phyloP scores from a whole-genome alignment of 2,329 filamentous ascomycete species.

The Metarhizium humberi region DNA sequence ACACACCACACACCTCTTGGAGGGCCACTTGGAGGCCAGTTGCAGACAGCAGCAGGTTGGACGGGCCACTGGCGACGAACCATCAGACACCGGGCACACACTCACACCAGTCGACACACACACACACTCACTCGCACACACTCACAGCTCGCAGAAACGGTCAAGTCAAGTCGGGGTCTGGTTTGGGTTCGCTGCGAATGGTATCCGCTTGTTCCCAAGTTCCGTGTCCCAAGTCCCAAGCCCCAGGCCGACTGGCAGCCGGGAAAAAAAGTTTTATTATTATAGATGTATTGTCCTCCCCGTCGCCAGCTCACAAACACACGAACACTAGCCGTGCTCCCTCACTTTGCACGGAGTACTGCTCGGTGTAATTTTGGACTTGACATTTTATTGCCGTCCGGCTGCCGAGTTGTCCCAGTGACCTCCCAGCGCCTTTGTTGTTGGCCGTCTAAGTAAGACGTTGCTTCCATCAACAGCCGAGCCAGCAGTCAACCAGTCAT shows the following conservation, averaged over 20 bases:
- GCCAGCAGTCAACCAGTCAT: not conserved
- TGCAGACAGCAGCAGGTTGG: not conserved
- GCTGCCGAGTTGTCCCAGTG: too few relatives aligned
- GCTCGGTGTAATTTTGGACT: too few relatives aligned
- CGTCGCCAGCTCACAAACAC: not conserved
- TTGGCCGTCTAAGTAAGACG: too few relatives aligned
- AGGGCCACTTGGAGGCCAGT: not conserved
- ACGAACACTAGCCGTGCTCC: too few relatives aligned
- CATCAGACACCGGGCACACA: not conserved
- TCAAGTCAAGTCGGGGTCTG: not conserved
- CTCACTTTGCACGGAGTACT: too few relatives aligned
- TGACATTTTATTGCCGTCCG: too few relatives aligned
- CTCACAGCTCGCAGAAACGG: not conserved
- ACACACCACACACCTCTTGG: not conserved
- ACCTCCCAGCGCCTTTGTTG: too few relatives aligned
- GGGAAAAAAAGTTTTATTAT: not conserved
- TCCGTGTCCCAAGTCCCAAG: constrained; percentile 4
- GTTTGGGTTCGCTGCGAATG: constrained; percentile 3
- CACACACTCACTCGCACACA: not conserved
- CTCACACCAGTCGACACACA: not conserved
- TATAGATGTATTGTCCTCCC: constrained; percentile 1
- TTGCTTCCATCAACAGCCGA: not conserved
- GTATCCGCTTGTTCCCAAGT: not conserved
- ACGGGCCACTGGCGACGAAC: not conserved
- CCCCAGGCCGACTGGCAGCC: constrained; percentile 16